Evolutionary conservation across 2,329 filamentous ascomycete species (phyloP), one percentile per base, ranked within the genome.

Genomic region (Phyllosticta ampelicida): DNA sequence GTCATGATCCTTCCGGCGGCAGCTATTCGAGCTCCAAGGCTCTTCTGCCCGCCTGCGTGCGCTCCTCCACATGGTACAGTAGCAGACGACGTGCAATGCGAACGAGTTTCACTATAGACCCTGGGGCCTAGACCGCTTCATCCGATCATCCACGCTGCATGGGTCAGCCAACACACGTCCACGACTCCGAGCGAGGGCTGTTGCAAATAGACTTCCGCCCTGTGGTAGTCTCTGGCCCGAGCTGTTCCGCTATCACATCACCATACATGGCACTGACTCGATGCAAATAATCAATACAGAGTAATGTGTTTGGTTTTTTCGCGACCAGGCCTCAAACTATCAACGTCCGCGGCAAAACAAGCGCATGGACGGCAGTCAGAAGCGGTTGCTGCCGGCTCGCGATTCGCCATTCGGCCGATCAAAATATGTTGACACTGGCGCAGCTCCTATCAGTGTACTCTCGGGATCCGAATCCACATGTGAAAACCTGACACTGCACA

Each of bases 161-260:
- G 36, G 36, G 36, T 44, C 36, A 16, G 36, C 36, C 36, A 44
- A n/a, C 13, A 44, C 6, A n/a, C 36, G 36, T 44, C n/a, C 36
- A n/a, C 5, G 36, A n/a, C 36, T 16, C 36, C 36, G 36, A 44
- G 36, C 36, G 36, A 44, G 36, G 50, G 50, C 48, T 57, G 55
- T 57, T 57, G 55, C 55, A 57, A 57, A 57, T 57, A 57, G 48
- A 57, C 55, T 57, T 57, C 55, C 55, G 55, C 48, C 55, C 13
- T 44, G 36, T 44, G 36, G 36, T 44, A n/a, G 36, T 44, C 36
- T 44, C 36, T 44, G 36, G 36, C 36, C 36, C 36, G 36, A 44
- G 36, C 36, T 44, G 36, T 44, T 44, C 36, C 50, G 50, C 54
- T 13, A n/a, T 51, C 48, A 44, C 18, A 20, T 48, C n/a, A 21